Conservation (phyloP, 805 yeast species). For the Naumovozyma baii region DNA sequence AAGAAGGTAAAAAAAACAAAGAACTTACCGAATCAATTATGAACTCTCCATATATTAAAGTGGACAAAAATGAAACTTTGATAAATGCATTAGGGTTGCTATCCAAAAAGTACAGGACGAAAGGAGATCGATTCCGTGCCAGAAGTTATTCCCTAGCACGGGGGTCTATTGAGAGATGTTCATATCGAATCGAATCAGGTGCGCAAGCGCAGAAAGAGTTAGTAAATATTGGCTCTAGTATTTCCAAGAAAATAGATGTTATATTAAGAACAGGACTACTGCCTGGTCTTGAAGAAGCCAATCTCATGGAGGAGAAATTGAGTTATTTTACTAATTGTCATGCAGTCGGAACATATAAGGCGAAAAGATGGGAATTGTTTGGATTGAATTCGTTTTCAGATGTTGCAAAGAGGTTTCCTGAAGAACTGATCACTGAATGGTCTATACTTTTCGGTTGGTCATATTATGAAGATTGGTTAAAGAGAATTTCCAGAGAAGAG, state of each 20-base stretch:
- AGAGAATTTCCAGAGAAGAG: conserved; percentile 18
- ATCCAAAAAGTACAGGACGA: conserved; percentile 15
- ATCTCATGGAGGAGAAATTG: conserved; percentile 10
- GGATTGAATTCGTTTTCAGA: conserved; percentile 14
- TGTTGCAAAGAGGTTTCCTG: conserved; percentile 12
- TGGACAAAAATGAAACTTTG: conserved; percentile 7
- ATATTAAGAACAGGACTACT: conserved; percentile 18
- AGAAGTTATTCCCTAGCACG: conserved; percentile 24
- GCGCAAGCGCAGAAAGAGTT: conserved; percentile 18
- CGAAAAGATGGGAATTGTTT: conserved; percentile 18
- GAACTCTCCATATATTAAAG: background rate
- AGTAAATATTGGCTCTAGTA: conserved; percentile 21
- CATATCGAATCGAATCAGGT: conserved; percentile 18
- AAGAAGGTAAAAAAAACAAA: conserved; percentile 1
- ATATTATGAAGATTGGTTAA: conserved; percentile 27
- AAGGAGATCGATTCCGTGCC: conserved; percentile 23
- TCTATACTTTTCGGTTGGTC: conserved; percentile 25
- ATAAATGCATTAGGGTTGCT: conserved; percentile 13
- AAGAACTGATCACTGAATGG: conserved; percentile 19
- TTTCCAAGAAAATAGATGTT: conserved; percentile 24
- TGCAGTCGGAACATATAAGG: conserved; percentile 23
- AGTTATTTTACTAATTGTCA: conserved; percentile 24
- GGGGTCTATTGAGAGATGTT: conserved; percentile 14
- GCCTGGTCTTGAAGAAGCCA: conserved; percentile 16
- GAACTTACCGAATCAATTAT: background rate